Percentiles rank a stretch among this genome's conserved stretches.
These are phyloP conservation scores for Waitea zeae DNA, from an alignment of 1,284 basidiomycete species.

Conservation along the genomic window DNA sequence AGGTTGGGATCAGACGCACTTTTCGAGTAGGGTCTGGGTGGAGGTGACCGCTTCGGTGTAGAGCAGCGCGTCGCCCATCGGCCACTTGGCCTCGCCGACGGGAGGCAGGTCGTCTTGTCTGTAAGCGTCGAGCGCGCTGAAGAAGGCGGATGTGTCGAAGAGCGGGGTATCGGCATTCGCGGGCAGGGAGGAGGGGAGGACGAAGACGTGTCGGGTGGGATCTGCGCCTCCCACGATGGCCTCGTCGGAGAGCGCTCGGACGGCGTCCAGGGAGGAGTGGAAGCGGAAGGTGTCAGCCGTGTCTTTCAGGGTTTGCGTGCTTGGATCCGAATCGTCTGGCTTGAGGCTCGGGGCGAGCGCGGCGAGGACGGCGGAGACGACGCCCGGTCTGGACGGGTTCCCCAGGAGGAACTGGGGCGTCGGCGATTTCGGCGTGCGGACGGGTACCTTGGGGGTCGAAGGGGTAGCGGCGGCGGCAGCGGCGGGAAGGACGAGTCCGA, in stretches of 20 bases:
- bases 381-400: conserved; percentile 16
- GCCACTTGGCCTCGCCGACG: conserved; percentile 20
- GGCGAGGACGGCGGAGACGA: conserved; percentile 20
- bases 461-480: too few relatives aligned
- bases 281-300: conserved; percentile 51
- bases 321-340: conserved; percentile 10
- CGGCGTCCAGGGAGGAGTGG: conserved; percentile 19
- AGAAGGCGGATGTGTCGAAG: conserved; percentile 38
- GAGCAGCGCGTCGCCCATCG: conserved; percentile 60
- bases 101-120: conserved; percentile 7
- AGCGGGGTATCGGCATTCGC: conserved; percentile 27
- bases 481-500: too few relatives aligned
- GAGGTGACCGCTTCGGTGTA: conserved; percentile 88
- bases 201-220: conserved; percentile 20
- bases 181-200: conserved; percentile 25
- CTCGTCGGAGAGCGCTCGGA: conserved; percentile 10
- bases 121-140: conserved; percentile 13
- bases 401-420: conserved; percentile 37
- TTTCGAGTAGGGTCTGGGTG: conserved; percentile 91
- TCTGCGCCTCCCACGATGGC: conserved; percentile 6
- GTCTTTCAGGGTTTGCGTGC: conserved; percentile 26
- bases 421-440: too few relatives aligned
- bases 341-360: conserved; percentile 15
- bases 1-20: conserved; percentile 31
- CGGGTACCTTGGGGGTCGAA: too few relatives aligned